These are phyloP conservation scores for Stemphylium lycopersici DNA, from an alignment of 2,329 filamentous ascomycete species.

Conservation along the genomic window DNA sequence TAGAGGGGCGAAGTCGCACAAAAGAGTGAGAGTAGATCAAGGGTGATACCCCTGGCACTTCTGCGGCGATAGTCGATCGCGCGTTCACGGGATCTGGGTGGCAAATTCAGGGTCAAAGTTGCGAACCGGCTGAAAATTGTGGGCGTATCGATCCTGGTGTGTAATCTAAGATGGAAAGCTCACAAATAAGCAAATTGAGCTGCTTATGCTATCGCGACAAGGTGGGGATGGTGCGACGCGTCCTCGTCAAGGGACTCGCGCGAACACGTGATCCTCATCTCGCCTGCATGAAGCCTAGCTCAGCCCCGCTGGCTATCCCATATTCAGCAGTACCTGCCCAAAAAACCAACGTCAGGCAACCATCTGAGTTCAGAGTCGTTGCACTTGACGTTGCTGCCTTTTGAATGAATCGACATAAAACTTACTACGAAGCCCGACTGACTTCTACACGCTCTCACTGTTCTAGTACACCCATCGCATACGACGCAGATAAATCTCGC, in stretches of 20 bases:
- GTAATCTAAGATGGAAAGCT: background rate
- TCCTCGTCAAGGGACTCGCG: conserved; percentile 1
- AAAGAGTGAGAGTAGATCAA: conserved; percentile 22
- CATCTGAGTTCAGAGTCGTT: too few relatives aligned
- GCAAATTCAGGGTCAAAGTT: conserved; percentile 25
- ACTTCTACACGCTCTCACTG: background rate
- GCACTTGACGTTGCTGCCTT: too few relatives aligned
- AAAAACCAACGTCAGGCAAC: too few relatives aligned
- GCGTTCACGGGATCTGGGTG: conserved; percentile 33
- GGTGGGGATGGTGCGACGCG: conserved; percentile 15
- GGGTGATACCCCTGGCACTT: conserved; percentile 28
- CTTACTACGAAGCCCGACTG: background rate
- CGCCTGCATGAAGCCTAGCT: conserved; percentile 2
- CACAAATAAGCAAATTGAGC: background rate
- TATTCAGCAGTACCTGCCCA: background rate
- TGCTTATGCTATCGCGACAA: background rate
- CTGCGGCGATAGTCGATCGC: conserved; percentile 33
- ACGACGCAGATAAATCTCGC: too few relatives aligned
- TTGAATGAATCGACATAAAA: background rate
- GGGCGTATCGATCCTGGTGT: conserved; percentile 1
- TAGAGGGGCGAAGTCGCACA: conserved; percentile 16
- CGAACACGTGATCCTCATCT: conserved; percentile 12
- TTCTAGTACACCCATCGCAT: background rate
- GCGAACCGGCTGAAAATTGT: background rate
- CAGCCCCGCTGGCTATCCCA: background rate